Conservation (phyloP, 768 basidiomycete genomes). For the Panaeolus cyanescens region DNA sequence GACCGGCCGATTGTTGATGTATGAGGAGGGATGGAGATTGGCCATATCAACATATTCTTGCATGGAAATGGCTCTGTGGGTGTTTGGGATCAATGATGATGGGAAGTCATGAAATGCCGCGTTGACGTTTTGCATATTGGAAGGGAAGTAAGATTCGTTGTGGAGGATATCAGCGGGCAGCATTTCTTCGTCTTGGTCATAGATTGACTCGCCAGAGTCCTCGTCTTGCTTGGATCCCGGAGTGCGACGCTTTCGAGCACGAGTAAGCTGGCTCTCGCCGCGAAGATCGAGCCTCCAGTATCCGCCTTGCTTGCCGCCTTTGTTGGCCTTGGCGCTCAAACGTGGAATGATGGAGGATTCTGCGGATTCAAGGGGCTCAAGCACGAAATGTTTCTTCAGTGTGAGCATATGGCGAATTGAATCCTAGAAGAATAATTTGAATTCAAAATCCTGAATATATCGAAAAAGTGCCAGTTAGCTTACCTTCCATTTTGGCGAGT, state of each 20-base stretch:
- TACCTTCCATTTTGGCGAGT: conserved; percentile 62
- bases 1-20: not conserved
- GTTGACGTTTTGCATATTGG: not conserved
- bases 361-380: not conserved
- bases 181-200: not conserved
- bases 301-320: not conserved
- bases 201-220: not conserved
- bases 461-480: conserved; percentile 9
- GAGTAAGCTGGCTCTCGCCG: not conserved
- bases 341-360: not conserved
- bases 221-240: not conserved
- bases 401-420: conserved; percentile 21
- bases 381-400: conserved; percentile 14
- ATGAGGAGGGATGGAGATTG: not conserved
- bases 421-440: conserved; percentile 1
- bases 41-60: not conserved
- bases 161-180: not conserved
- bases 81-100: not conserved
- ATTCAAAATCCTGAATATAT: not conserved
- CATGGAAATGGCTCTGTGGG: not conserved
- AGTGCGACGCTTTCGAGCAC: not conserved
- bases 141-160: not conserved
- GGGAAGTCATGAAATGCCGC: not conserved
- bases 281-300: conserved; percentile 1
- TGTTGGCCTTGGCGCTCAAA: not conserved